Conservation (phyloP, 2,329 filamentous ascomycete genomes). For the Ascochyta lentis region DNA sequence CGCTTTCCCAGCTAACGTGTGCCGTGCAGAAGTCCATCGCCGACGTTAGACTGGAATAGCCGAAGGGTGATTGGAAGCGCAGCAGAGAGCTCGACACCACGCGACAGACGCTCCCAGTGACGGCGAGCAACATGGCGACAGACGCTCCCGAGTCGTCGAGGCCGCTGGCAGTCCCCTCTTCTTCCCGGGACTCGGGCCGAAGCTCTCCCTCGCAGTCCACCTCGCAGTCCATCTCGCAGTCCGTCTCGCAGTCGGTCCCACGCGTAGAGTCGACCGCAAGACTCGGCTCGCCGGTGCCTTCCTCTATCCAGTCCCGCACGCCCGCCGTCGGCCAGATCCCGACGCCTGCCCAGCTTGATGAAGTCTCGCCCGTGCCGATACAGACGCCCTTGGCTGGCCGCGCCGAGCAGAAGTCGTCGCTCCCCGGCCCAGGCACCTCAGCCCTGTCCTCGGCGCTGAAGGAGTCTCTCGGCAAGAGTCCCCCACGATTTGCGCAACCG, state of each 20-base stretch:
- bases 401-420: constrained; percentile 61
- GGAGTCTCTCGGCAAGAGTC: constrained; percentile 72
- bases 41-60: constrained; percentile 33
- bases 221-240: neutral
- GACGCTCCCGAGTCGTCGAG: constrained; percentile 28
- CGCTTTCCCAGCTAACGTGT: constrained; percentile 5
- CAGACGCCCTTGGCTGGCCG: constrained; percentile 71
- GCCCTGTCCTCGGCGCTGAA: constrained; percentile 88
- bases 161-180: constrained; percentile 39
- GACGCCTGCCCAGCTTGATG: constrained; percentile 55
- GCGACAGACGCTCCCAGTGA: constrained; percentile 5
- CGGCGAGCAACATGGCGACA: constrained; percentile 8
- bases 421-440: constrained; percentile 81
- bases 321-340: constrained; percentile 60
- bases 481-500: constrained; percentile 69
- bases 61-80: constrained; percentile 17
- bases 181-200: constrained; percentile 32
- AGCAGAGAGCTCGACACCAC: constrained; percentile 10
- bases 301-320: constrained; percentile 50
- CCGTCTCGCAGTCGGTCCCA: constrained; percentile 50
- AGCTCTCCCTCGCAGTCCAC: constrained; percentile 29
- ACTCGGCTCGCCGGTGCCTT: constrained; percentile 63
- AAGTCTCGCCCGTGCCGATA: constrained; percentile 41
- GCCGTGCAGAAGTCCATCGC: constrained; percentile 16
- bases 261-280: constrained; percentile 62